These are phyloP conservation scores for Monosporascus cannonballus DNA, from an alignment of 2,329 filamentous ascomycete genomes.

Conservation along the genomic window DNA sequence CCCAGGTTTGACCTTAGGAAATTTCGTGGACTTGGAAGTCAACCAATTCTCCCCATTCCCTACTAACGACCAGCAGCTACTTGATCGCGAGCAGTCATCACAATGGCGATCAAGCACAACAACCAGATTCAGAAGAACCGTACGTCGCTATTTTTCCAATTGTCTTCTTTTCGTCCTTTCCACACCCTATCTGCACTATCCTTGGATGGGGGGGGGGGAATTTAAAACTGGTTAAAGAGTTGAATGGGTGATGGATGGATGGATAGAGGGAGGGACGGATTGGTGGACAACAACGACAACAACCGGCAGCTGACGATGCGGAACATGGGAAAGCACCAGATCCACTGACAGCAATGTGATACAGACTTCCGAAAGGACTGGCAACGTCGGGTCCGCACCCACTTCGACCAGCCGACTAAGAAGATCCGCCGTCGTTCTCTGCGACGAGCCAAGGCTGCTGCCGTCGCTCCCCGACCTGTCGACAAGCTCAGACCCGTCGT, in stretches of 20 bases:
- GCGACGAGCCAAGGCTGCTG: slow-evolving; percentile 90
- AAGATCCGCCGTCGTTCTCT: slow-evolving; percentile 90
- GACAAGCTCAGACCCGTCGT: slow-evolving; percentile 96
- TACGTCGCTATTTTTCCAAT: slow-evolving; percentile 40
- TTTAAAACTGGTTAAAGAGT: too few relatives aligned
- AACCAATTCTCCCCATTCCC: not conserved
- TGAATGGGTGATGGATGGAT: not conserved
- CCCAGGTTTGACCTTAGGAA: not conserved
- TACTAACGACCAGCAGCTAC: too few relatives aligned
- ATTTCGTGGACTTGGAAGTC: not conserved
- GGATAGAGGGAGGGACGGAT: not conserved
- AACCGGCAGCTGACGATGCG: not conserved
- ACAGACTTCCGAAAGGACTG: slow-evolving; percentile 99
- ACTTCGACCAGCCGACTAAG: slow-evolving; percentile 99
- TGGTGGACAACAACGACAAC: not conserved
- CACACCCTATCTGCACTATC: slow-evolving; percentile 5
- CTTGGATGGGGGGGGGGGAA: slow-evolving; percentile 7
- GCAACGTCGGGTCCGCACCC: slow-evolving; percentile 97
- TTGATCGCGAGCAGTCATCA: not conserved
- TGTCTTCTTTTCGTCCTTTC: slow-evolving; percentile 24
- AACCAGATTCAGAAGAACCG: slow-evolving; percentile 96
- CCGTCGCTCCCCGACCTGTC: slow-evolving; percentile 91
- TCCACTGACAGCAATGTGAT: slow-evolving; percentile 28
- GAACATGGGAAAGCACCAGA: not conserved
- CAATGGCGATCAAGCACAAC: slow-evolving; percentile 96